phyloP scores from a whole-genome alignment of 805 yeast species.

The Yamadazyma endophytica region DNA sequence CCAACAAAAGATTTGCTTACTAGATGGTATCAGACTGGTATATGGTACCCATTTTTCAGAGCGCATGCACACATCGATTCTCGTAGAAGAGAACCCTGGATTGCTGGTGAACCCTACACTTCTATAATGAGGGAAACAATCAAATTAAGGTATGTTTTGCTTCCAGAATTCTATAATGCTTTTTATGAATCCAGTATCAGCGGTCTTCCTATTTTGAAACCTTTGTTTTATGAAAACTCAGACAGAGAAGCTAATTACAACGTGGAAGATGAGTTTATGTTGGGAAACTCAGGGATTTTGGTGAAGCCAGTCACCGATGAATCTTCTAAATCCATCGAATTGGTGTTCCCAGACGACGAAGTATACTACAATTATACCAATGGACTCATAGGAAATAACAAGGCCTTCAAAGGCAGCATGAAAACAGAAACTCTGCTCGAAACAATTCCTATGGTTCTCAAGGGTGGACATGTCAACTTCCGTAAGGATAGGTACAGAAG shows the following conservation, averaged over 20 bases:
- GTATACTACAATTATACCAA: conserved; percentile 53
- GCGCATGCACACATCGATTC: conserved; percentile 97
- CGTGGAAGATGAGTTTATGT: conserved; percentile 78
- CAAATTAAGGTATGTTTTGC: conserved; percentile 63
- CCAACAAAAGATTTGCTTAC: conserved; percentile 77
- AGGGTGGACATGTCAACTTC: conserved; percentile 75
- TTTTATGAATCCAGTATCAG: conserved; percentile 58
- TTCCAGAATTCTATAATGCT: conserved; percentile 78
- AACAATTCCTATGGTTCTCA: conserved; percentile 65
- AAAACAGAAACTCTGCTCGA: conserved; percentile 45
- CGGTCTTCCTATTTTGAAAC: conserved; percentile 71
- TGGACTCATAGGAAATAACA: conserved; percentile 21
- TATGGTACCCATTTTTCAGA: conserved; percentile 94
- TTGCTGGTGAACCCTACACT: conserved; percentile 72
- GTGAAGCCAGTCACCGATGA: conserved; percentile 76
- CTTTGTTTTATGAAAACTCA: conserved; percentile 58
- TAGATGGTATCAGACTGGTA: conserved; percentile 95
- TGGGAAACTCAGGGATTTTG: conserved; percentile 67
- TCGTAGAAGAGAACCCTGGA: conserved; percentile 88
- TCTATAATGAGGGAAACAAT: conserved; percentile 66
- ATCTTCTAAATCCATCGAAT: conserved; percentile 33
- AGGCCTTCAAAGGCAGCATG: conserved; percentile 4
- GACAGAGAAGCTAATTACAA: conserved; percentile 43
- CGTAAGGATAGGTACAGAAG: conserved; percentile 75
- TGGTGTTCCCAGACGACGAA: conserved; percentile 54